A percentile compares a stretch with the other conserved stretches of the same genome.
Conservation (phyloP, 2,329 filamentous ascomycete species). For the Colletotrichum neosansevieriae region DNA sequence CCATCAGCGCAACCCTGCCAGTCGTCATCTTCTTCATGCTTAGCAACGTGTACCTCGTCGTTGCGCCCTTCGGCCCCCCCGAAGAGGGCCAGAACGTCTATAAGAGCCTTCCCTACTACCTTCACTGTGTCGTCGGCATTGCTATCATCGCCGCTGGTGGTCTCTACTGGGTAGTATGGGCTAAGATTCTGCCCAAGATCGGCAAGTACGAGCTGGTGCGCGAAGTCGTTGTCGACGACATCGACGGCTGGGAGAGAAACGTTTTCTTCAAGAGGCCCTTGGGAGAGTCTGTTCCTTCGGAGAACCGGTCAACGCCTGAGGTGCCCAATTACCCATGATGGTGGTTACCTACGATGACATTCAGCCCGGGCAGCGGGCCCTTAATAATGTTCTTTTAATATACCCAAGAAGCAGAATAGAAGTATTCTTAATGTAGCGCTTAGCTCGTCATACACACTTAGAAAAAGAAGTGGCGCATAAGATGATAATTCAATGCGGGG, state of each 20-base stretch:
- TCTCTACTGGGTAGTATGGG: conserved; percentile 69
- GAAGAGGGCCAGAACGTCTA: conserved; percentile 65
- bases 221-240: conserved; percentile 64
- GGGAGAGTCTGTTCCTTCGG: conserved; percentile 31
- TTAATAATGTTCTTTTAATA: conserved; percentile 18
- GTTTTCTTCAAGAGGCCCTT: conserved; percentile 61
- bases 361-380: neutral
- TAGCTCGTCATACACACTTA: too few relatives aligned
- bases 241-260: conserved; percentile 73
- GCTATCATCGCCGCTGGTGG: conserved; percentile 65
- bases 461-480: too few relatives aligned
- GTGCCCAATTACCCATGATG: conserved; percentile 13
- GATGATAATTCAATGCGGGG: too few relatives aligned
- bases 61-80: conserved; percentile 70
- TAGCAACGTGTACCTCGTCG: conserved; percentile 71
- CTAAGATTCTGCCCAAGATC: conserved; percentile 62
- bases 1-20: conserved; percentile 66
- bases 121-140: conserved; percentile 69
- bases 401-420: conserved; percentile 33
- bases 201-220: conserved; percentile 68
- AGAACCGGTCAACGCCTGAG: conserved; percentile 4
- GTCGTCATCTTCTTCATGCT: conserved; percentile 70
- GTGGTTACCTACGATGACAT: neutral
- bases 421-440: too few relatives aligned
- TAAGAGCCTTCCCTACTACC: conserved; percentile 65